Evolutionary conservation across 257 asterid genomes (phyloP).

Genomic region (Salvia rosmarinus): DNA sequence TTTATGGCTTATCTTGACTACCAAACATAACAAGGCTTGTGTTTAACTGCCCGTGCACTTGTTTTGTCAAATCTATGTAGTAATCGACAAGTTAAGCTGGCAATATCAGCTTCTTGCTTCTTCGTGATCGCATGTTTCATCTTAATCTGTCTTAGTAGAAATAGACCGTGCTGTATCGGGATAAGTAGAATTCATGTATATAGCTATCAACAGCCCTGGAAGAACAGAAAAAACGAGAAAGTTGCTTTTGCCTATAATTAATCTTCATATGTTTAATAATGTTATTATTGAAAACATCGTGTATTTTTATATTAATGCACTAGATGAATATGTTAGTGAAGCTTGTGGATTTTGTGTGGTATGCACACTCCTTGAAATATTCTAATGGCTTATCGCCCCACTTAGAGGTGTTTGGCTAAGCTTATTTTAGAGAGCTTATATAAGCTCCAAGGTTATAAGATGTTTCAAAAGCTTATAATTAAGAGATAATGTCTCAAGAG

Average conservation of each 20-base stretch:
- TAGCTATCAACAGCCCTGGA: background rate
- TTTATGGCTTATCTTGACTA: too few relatives aligned
- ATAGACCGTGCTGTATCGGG: slow-evolving; percentile 7
- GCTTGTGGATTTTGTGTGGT: slow-evolving; percentile 50
- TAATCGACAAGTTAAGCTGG: slow-evolving; percentile 20
- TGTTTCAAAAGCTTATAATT: too few relatives aligned
- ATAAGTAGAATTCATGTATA: slow-evolving; percentile 13
- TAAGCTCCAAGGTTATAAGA: too few relatives aligned
- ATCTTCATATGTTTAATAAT: background rate
- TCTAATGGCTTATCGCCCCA: slow-evolving; percentile 30
- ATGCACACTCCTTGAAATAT: slow-evolving; percentile 53
- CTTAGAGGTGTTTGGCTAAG: too few relatives aligned
- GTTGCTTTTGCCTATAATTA: background rate
- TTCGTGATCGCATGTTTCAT: background rate
- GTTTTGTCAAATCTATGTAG: slow-evolving; percentile 7
- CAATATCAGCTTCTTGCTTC: slow-evolving; percentile 12
- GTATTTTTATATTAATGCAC: slow-evolving; percentile 14
- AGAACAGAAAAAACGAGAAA: background rate
- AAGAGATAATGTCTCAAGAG: too few relatives aligned
- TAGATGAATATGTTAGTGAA: slow-evolving; percentile 29
- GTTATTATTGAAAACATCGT: background rate
- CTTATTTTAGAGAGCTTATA: too few relatives aligned
- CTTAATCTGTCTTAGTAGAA: background rate
- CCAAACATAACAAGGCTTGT: too few relatives aligned
- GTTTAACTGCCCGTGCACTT: slow-evolving; percentile 6